Percentiles rank a stretch among this genome's conserved stretches.
Evolutionary conservation across 495 filamentous ascomycete genomes (phyloP).

Genomic region (Xylaria cubensis): DNA sequence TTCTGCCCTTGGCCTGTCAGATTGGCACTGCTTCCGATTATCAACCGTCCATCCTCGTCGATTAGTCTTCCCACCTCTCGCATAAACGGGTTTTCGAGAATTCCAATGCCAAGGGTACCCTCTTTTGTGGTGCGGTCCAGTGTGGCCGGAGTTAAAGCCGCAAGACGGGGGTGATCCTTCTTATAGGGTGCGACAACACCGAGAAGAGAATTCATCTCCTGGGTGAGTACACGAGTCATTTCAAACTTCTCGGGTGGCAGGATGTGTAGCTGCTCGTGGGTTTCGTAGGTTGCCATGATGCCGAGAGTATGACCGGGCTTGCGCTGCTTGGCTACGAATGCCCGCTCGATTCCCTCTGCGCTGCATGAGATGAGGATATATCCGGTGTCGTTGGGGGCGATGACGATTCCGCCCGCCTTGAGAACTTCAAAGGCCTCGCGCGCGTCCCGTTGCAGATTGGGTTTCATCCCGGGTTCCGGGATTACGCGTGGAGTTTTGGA

Average conservation of each 20-base stretch:
- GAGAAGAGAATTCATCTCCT: constrained; percentile 37
- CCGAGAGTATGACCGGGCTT: constrained; percentile 34
- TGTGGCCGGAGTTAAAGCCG: constrained; percentile 1
- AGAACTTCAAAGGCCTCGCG: not conserved
- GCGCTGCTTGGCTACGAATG: constrained; percentile 37
- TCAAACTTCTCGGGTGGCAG: constrained; percentile 31
- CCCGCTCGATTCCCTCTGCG: constrained; percentile 30
- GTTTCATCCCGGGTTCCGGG: not conserved
- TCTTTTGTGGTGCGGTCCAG: constrained; percentile 31
- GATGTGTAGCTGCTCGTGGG: constrained; percentile 37
- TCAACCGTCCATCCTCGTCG: constrained; percentile 27
- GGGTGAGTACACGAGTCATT: constrained; percentile 36
- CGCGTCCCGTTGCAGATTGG: not conserved
- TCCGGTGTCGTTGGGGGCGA: constrained; percentile 37
- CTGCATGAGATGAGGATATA: constrained; percentile 37
- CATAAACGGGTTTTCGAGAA: constrained; percentile 31
- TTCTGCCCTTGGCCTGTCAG: constrained; percentile 6
- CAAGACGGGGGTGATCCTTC: constrained; percentile 11
- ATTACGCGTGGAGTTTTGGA: not conserved
- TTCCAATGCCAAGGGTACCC: constrained; percentile 34
- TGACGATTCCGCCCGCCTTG: constrained; percentile 19
- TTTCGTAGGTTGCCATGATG: constrained; percentile 35
- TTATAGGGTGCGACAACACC: constrained; percentile 11
- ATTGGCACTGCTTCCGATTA: constrained; percentile 38
- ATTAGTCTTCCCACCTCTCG: constrained; percentile 27